Base-by-base conservation (phyloP, 1,139 yeast species). In the Meyerozyma elateridarum region DNA sequence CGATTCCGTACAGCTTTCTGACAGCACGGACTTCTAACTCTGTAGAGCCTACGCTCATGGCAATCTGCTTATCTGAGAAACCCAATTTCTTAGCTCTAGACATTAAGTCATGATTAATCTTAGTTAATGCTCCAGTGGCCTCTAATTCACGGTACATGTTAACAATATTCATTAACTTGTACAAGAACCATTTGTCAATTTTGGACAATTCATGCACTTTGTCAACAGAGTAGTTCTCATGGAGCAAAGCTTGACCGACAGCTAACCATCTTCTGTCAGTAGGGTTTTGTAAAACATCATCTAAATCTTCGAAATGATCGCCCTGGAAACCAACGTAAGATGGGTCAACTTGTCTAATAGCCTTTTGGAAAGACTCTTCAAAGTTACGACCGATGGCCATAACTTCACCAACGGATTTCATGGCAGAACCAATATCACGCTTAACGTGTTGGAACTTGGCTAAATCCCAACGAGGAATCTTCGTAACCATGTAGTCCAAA, bases 391-490 rank as follows among this genome's bases (percentile, higher is more conserved):
- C 98, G 56, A 91, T 91, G 35, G 96, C 94, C 98, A 91, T 91
- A 39, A 91, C 98, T 64, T 91, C 98, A 61, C 98, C 98, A 37
- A 91, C 98, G 29, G 97, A 89, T 64, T 91, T 91, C 98, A 91
- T 91, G 31, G 96, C 80, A 18, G 96, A 85, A 29, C 96, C 95
- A 55, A 89, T 83, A 48, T 83, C 88, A 59, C 95, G 79, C 59
- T 85, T 82, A 40, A 89, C 97, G 54, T 87, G 94, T 59, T 85
- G 93, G 71, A 91, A 91, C 70, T 91, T 91, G 43, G 91, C 67
- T 60, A 91, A 71, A 70, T 91, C 98, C 98, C 98, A 91, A 65
- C 96, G 80, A 50, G 98, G 98, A 51, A 91, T 88, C 73, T 91
- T 91, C 49, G 95, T 87, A 36, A 91, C 98, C 72, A 88, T 79